phyloP scores from a whole-genome alignment of 1,284 basidiomycete genomes.

The Ganoderma boninense region DNA sequence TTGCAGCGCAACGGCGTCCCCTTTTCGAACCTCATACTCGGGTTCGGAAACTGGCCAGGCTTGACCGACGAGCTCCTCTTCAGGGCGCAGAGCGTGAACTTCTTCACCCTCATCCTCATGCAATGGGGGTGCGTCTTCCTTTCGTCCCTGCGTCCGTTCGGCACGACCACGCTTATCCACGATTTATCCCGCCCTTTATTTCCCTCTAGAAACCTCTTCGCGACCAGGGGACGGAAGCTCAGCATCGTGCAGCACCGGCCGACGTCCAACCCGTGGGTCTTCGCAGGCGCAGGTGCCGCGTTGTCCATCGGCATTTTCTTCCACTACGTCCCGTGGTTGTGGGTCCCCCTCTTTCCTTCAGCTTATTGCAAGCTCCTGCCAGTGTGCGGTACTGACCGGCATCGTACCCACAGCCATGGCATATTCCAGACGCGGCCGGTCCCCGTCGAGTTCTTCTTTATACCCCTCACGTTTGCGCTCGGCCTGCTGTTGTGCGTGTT shows the following conservation, averaged over 20 bases:
- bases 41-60: constrained; percentile 53
- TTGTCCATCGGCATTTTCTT: constrained; percentile 61
- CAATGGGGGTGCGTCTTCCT: constrained; percentile 57
- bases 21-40: constrained; percentile 58
- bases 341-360: constrained; percentile 11
- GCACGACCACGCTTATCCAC: neutral
- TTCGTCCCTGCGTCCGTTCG: fast-evolving
- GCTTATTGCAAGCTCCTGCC: neutral
- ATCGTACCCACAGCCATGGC: constrained; percentile 45
- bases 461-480: constrained; percentile 51
- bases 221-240: constrained; percentile 57
- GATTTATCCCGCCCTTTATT: neutral
- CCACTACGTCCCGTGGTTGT: constrained; percentile 61
- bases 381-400: neutral
- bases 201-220: constrained; percentile 50
- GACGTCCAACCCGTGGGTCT: constrained; percentile 50
- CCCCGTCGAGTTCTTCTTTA: constrained; percentile 56
- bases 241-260: constrained; percentile 57
- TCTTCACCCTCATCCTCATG: constrained; percentile 72
- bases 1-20: constrained; percentile 61
- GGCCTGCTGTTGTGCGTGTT: constrained; percentile 41
- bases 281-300: constrained; percentile 56
- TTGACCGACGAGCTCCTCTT: constrained; percentile 48
- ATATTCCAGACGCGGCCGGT: constrained; percentile 63
- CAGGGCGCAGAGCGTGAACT: constrained; percentile 56